Conservation (phyloP, 768 basidiomycete genomes). For the Agaricus subrufescens region DNA sequence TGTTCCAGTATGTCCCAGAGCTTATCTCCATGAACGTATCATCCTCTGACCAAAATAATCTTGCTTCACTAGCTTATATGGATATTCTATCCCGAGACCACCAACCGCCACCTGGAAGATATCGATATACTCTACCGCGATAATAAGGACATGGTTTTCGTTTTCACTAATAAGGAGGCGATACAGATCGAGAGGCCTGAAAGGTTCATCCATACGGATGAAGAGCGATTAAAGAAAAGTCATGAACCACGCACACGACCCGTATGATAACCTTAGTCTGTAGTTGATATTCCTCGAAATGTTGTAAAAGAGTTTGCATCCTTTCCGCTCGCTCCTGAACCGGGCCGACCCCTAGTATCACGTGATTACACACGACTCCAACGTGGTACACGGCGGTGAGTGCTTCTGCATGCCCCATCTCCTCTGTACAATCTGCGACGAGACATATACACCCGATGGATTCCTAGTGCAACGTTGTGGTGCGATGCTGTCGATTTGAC, state of each 20-base stretch:
- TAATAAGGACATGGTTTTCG: conserved; percentile 34
- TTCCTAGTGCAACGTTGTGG: background rate
- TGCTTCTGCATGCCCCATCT: background rate
- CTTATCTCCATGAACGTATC: too few relatives aligned
- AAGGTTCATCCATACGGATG: conserved; percentile 35
- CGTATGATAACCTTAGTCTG: too few relatives aligned
- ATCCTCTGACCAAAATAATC: background rate
- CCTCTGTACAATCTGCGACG: background rate
- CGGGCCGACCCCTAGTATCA: too few relatives aligned
- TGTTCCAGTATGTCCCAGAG: conserved; percentile 34
- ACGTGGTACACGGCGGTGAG: too few relatives aligned
- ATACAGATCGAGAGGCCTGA: conserved; percentile 37
- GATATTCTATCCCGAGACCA: conserved; percentile 44
- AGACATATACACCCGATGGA: background rate
- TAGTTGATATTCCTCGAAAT: too few relatives aligned
- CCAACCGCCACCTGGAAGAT: conserved; percentile 46
- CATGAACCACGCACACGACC: background rate
- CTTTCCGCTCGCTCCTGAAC: too few relatives aligned
- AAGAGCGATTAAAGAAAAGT: conserved; percentile 16
- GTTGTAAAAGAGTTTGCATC: too few relatives aligned
- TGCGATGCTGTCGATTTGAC: background rate
- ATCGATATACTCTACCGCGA: conserved; percentile 45
- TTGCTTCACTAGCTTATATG: conserved; percentile 32
- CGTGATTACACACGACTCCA: too few relatives aligned
- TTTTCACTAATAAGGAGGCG: conserved; percentile 37